Base-by-base conservation (phyloP, 129 eudicot genomes). In the Cynara cardunculus region DNA sequence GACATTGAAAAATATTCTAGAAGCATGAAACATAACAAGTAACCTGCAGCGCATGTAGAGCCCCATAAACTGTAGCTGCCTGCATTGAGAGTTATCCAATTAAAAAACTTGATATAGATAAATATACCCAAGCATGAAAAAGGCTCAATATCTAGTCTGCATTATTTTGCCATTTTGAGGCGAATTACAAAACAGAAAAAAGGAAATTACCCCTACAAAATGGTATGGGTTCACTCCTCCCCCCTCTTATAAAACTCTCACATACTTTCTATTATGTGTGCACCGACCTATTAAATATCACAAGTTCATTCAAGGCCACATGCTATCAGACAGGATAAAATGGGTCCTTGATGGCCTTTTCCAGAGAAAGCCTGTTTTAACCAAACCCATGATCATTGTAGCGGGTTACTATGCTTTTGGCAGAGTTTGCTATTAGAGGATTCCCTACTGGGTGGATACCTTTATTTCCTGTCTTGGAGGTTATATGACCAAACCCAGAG, bases 41-140 rank as follows among this genome's bases (percentile, higher is more conserved):
- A 70, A 94, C 98, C 98, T 95, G 91, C 69, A 95, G 86, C 46
- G 90, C 99, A 83, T 95, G 99, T 76, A 95, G 85, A 85, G 97
- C 97, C 73, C 99, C 99, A 81, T 95, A 95, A 73, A 95, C 90
- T 5, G 99, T 89, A 72, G 80, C 78, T 82, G 99, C 99, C 98
- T 94, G 89, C 91, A 89, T 70, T 19, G 56, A 53, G 73, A 80
- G 25, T 71, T 11, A 65, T 79, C 56, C 74, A 74, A 74, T 71
- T 13, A 76, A 80, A 80, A 44, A 77, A 56, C 65, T 78, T 67
- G 5, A 65, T 66, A 66, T 49, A 25, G 49, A 80, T 56, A 13
- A 59, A 73, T 31, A 25, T 27, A 37, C 34, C 44, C 79, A 73
- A 30, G 62, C 49, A 46, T 13, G 18, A 7, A 76, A 53, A 56